Evolutionary conservation across 2,329 filamentous ascomycete genomes (phyloP).

Genomic region (Fusarium sp.): DNA sequence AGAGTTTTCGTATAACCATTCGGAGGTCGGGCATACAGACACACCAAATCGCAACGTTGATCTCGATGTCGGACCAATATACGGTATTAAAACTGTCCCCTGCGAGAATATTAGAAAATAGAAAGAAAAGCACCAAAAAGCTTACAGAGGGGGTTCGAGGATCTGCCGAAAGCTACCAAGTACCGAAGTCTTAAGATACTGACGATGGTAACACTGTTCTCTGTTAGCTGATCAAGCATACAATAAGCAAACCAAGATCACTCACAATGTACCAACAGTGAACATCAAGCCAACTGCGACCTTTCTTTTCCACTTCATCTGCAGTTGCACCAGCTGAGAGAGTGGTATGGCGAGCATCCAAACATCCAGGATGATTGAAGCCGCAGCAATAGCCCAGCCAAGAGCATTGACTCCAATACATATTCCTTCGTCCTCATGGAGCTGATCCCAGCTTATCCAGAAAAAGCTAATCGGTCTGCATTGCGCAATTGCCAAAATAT

Average conservation of each 20-base stretch:
- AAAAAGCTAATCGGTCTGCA: constrained; percentile 24
- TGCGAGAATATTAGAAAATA: accelerated
- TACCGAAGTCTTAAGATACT: constrained; percentile 22
- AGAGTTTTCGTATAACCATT: not conserved
- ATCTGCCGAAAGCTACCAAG: constrained; percentile 17
- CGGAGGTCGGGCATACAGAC: constrained; percentile 16
- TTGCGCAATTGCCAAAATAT: constrained; percentile 3
- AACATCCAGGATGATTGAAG: constrained; percentile 9
- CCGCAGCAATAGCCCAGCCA: constrained; percentile 21
- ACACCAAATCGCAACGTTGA: constrained; percentile 15
- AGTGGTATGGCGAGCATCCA: constrained; percentile 13
- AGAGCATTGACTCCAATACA: constrained; percentile 19
- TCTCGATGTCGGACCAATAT: constrained; percentile 23
- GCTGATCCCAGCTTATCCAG: constrained; percentile 19
- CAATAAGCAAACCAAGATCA: accelerated
- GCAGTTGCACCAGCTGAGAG: not conserved
- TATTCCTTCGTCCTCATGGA: constrained; percentile 9
- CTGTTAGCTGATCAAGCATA: accelerated
- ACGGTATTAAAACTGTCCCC: constrained; percentile 21
- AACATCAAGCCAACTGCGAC: constrained; percentile 14
- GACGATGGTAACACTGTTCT: not conserved
- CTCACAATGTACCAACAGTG: constrained; percentile 15
- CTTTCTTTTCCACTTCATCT: constrained; percentile 28
- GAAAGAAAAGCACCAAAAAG: accelerated
- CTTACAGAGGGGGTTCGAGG: constrained; percentile 23